Evolutionary conservation across 352 stramenopile species (phyloP).

Genomic region (Pythium rishiriense): DNA sequence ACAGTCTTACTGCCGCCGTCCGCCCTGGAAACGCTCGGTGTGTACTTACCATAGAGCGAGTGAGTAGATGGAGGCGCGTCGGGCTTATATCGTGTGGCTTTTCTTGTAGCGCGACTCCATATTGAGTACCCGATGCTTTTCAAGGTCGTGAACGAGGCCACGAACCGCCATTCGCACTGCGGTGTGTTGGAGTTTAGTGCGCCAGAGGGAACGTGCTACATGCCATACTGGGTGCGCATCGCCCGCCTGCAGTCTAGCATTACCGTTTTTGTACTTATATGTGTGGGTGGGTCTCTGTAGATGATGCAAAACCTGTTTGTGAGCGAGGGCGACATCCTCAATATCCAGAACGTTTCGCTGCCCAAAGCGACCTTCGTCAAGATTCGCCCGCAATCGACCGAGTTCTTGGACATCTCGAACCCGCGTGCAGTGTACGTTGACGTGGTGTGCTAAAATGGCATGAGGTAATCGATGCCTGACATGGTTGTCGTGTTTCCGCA

Average conservation of each 20-base stretch:
- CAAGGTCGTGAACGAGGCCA: conserved; percentile 89
- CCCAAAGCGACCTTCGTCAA: conserved; percentile 99
- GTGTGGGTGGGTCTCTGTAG: conserved; percentile 39
- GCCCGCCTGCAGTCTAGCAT: not conserved
- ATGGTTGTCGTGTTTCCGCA: conserved; percentile 22
- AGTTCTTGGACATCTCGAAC: conserved; percentile 99
- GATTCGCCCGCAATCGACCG: conserved; percentile 97
- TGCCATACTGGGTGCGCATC: conserved; percentile 96
- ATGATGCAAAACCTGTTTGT: conserved; percentile 99
- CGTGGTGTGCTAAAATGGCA: not conserved
- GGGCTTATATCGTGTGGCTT: not conserved
- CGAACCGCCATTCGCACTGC: conserved; percentile 93
- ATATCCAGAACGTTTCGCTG: conserved; percentile 95
- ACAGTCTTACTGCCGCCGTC: conserved; percentile 95
- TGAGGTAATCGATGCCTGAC: not conserved
- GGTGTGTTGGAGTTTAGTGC: conserved; percentile 99
- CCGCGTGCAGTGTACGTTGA: conserved; percentile 96
- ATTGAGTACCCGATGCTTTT: conserved; percentile 99
- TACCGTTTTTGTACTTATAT: not conserved
- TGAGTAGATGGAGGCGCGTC: not conserved
- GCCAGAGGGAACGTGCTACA: conserved; percentile 97
- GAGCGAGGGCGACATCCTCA: conserved; percentile 91
- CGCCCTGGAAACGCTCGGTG: conserved; percentile 96
- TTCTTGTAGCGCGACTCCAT: conserved; percentile 73
- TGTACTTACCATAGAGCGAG: conserved; percentile 12